phyloP scores from a whole-genome alignment of 805 yeast species.

The Saccharomycopsis amapae region DNA sequence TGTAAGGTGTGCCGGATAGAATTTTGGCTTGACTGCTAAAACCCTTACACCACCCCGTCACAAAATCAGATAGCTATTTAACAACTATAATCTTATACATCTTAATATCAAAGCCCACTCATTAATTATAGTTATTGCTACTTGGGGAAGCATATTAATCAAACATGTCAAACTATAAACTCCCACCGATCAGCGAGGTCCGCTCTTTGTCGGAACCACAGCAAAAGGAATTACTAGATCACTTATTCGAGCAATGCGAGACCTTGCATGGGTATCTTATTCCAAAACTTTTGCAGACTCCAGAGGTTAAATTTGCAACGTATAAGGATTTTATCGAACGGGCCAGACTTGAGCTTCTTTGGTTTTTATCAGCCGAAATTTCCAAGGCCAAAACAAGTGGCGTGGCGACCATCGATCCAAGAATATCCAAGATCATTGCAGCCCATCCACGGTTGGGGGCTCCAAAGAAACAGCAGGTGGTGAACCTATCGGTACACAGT shows the following conservation, averaged over 20 bases:
- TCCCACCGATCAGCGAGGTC: conserved; percentile 6
- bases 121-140: too few species aligned
- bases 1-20: too few species aligned
- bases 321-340: conserved; percentile 39
- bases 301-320: conserved; percentile 22
- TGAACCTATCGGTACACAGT: conserved; percentile 56
- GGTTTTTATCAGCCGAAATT: conserved; percentile 24
- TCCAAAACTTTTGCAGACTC: conserved; percentile 27
- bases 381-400: conserved; percentile 25
- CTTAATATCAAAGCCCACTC: too few species aligned
- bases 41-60: too few species aligned
- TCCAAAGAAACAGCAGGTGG: background rate
- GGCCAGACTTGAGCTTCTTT: conserved; percentile 34
- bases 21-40: too few species aligned
- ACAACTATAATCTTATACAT: too few species aligned
- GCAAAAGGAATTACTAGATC: conserved; percentile 36
- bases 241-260: conserved; percentile 60
- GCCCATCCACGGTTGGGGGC: conserved; percentile 86
- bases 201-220: background rate
- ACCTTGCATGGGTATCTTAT: conserved; percentile 34
- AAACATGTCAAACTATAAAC: conserved; percentile 3
- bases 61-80: too few species aligned
- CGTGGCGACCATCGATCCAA: conserved; percentile 23
- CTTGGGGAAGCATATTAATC: too few species aligned
- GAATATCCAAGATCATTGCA: conserved; percentile 53